Evolutionary conservation across 306 rosid genomes (phyloP).

Genomic region (Cotoneaster glaucophyllus): DNA sequence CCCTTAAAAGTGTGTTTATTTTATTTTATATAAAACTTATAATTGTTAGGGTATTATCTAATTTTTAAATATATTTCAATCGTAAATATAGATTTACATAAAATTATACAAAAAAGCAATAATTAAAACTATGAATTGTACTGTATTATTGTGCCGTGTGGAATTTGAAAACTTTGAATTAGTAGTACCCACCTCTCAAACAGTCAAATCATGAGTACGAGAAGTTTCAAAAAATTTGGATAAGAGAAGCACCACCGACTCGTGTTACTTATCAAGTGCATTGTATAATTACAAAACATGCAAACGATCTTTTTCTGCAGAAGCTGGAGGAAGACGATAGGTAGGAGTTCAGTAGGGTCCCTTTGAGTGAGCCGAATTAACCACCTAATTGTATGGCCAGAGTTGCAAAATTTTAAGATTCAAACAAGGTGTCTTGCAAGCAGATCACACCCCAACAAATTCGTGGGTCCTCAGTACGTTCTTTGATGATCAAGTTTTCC

Average conservation of each 20-base stretch:
- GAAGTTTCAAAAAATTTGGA: background rate
- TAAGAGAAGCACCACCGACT: background rate
- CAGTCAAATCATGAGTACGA: background rate
- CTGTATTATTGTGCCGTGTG: background rate
- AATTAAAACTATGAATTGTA: background rate
- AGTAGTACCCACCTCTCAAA: background rate
- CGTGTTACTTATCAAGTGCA: background rate
- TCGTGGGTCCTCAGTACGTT: slow-evolving; percentile 33
- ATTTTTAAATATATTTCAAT: too few relatives aligned
- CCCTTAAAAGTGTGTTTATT: background rate
- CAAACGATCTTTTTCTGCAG: background rate
- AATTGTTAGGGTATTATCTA: too few relatives aligned
- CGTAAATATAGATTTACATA: background rate
- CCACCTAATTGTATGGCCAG: slow-evolving; percentile 36
- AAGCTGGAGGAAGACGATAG: background rate
- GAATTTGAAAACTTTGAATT: background rate
- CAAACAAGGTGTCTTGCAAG: slow-evolving; percentile 5
- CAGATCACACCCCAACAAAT: slow-evolving; percentile 33
- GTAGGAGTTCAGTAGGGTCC: slow-evolving; percentile 24
- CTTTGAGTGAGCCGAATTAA: slow-evolving; percentile 3
- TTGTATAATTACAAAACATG: background rate
- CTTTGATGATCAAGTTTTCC: background rate
- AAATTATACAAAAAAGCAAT: background rate
- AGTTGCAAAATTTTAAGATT: slow-evolving; percentile 17
- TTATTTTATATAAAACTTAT: too few relatives aligned